These are phyloP conservation scores for Coprinopsis marcescibilis DNA, from an alignment of 768 basidiomycete genomes.

Conservation along the genomic window DNA sequence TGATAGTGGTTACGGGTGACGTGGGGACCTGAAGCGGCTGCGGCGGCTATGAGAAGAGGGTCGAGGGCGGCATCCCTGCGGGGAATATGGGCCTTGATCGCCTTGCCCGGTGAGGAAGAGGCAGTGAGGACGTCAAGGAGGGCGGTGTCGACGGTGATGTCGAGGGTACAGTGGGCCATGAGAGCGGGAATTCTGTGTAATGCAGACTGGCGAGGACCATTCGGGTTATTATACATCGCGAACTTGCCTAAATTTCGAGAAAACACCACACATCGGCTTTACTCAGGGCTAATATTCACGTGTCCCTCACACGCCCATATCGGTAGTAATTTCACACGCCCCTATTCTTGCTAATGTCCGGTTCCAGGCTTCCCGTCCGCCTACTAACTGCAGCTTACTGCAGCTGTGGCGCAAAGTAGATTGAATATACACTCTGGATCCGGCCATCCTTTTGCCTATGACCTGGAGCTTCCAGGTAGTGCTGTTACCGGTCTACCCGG, in stretches of 20 bases:
- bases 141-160: constrained; percentile 44
- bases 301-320: too few relatives aligned
- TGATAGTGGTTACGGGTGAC: constrained; percentile 83
- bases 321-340: too few relatives aligned
- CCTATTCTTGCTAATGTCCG: too few relatives aligned
- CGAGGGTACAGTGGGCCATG: constrained; percentile 17
- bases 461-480: too few relatives aligned
- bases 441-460: too few relatives aligned
- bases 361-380: too few relatives aligned
- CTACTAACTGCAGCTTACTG: too few relatives aligned
- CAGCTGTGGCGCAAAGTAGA: too few relatives aligned
- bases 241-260: too few relatives aligned
- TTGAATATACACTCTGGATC: too few relatives aligned
- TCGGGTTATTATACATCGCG: background rate
- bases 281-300: background rate
- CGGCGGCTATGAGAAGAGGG: constrained; percentile 73
- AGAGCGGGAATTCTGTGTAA: constrained; percentile 12
- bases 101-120: constrained; percentile 30
- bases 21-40: constrained; percentile 66
- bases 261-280: too few relatives aligned
- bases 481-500: too few relatives aligned
- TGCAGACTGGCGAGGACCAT: constrained; percentile 9
- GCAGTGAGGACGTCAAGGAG: constrained; percentile 64
- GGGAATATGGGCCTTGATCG: constrained; percentile 36
- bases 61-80: constrained; percentile 72